Evolutionary conservation across 495 filamentous ascomycete genomes (phyloP).

Genomic region (Penicillium mononematosum): DNA sequence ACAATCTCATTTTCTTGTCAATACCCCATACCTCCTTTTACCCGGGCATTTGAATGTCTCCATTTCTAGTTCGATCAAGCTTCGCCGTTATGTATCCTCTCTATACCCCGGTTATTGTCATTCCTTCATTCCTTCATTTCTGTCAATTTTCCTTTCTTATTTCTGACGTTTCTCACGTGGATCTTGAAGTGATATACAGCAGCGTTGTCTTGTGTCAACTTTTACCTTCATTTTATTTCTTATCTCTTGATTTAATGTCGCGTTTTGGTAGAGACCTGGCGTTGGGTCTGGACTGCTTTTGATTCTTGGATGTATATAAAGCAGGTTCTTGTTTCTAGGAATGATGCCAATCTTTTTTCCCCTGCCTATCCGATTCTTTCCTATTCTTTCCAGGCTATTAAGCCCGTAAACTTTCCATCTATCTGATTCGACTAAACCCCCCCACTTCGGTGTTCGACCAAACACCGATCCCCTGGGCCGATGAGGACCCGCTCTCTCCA

Average conservation of each 20-base stretch:
- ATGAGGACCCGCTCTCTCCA: no score
- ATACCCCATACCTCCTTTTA: constrained; percentile 3
- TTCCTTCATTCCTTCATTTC: constrained; percentile 16
- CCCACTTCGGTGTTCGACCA: constrained; percentile 3
- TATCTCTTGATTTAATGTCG: constrained; percentile 8
- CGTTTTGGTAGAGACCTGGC: constrained; percentile 11
- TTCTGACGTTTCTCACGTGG: constrained; percentile 9
- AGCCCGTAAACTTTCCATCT: neutral
- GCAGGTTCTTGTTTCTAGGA: constrained; percentile 18
- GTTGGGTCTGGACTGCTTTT: constrained; percentile 13
- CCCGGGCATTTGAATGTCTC: constrained; percentile 13
- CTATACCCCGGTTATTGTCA: constrained; percentile 29
- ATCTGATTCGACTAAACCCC: no score
- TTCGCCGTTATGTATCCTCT: constrained; percentile 17
- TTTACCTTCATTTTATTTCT: constrained; percentile 1
- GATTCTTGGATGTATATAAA: constrained; percentile 25
- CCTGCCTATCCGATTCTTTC: neutral
- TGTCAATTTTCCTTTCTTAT: constrained; percentile 14
- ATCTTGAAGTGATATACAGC: constrained; percentile 15
- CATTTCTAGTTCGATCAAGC: constrained; percentile 18
- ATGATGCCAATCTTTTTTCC: constrained; percentile 13
- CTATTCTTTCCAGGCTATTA: neutral
- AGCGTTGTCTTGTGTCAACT: constrained; percentile 7
- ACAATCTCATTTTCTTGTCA: constrained; percentile 5
- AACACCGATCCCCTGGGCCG: neutral